Evolutionary conservation across 371 early-diverging fungal species (phyloP).

Genomic region (Thermomucor indicae-seudaticae): DNA sequence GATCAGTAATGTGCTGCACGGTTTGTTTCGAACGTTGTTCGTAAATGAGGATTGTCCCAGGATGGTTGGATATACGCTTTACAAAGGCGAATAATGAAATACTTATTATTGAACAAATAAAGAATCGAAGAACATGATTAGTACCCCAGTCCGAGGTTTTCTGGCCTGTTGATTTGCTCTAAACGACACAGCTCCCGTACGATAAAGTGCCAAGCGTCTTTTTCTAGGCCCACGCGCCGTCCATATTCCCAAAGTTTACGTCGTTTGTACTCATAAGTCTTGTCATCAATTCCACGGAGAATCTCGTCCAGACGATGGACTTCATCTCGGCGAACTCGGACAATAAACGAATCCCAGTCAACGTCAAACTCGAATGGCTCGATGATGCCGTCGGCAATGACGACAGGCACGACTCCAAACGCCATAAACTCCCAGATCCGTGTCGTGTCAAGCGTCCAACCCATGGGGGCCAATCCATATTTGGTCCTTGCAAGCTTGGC

Average conservation of each 20-base stretch:
- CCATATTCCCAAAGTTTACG: conserved; percentile 45
- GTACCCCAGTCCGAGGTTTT: conserved; percentile 37
- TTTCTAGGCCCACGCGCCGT: conserved; percentile 42
- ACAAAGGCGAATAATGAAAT: too few species aligned
- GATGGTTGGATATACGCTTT: too few species aligned
- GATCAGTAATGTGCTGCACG: too few species aligned
- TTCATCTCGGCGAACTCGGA: conserved; percentile 44
- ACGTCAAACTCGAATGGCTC: conserved; percentile 55
- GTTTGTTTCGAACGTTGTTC: too few species aligned
- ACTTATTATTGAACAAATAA: not conserved
- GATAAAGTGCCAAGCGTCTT: conserved; percentile 57
- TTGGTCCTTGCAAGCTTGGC: conserved; percentile 38
- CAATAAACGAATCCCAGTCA: conserved; percentile 52
- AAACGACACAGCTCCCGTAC: conserved; percentile 48
- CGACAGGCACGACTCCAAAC: conserved; percentile 54
- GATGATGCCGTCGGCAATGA: conserved; percentile 55
- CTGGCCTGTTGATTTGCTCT: conserved; percentile 30
- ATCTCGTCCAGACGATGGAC: conserved; percentile 51
- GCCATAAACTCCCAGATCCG: conserved; percentile 58
- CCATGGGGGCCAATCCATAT: conserved; percentile 53
- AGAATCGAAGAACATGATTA: conserved; percentile 5
- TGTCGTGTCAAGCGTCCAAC: conserved; percentile 53
- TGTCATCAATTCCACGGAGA: conserved; percentile 37
- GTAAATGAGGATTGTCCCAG: too few species aligned
- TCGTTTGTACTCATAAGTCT: conserved; percentile 43